phyloP scores from a whole-genome alignment of 208 protist species.

The Acanthamoeba castellanii region DNA sequence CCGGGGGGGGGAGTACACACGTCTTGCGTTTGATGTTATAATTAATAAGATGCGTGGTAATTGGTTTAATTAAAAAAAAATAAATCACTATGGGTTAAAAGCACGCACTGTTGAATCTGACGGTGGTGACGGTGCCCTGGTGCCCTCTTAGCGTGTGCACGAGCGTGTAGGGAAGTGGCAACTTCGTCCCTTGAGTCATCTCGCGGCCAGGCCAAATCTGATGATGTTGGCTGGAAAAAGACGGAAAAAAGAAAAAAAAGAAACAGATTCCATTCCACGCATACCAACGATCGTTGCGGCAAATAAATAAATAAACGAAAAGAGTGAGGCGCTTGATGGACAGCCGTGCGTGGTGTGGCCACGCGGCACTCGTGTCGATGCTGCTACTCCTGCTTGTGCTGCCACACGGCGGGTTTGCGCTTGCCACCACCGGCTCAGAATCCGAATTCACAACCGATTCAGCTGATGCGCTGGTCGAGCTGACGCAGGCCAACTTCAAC shows the following conservation, averaged over 20 bases:
- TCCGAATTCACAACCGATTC: neutral
- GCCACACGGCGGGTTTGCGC: neutral
- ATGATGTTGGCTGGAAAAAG: neutral
- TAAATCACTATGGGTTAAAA: neutral
- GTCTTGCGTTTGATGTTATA: too few species aligned
- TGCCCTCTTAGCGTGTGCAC: slow-evolving; percentile 21
- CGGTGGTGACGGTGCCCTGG: slow-evolving; percentile 25
- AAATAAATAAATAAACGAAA: too few species aligned
- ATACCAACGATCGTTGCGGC: too few species aligned
- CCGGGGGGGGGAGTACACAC: too few species aligned
- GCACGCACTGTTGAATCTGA: slow-evolving; percentile 4
- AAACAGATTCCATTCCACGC: neutral
- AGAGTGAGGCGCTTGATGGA: too few species aligned
- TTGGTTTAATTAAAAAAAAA: neutral
- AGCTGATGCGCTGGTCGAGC: neutral
- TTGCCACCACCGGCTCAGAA: neutral
- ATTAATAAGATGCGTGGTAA: too few species aligned
- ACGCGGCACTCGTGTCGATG: neutral
- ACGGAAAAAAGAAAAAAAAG: neutral
- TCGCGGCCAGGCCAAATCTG: too few species aligned
- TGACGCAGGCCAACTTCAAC: slow-evolving; percentile 16
- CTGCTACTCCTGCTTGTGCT: neutral
- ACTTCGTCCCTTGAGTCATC: neutral
- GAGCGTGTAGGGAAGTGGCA: slow-evolving; percentile 18
- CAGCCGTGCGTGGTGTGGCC: neutral